These are phyloP conservation scores for Rutstroemia sp. DNA, from an alignment of 2,329 filamentous ascomycete species.

Conservation along the genomic window DNA sequence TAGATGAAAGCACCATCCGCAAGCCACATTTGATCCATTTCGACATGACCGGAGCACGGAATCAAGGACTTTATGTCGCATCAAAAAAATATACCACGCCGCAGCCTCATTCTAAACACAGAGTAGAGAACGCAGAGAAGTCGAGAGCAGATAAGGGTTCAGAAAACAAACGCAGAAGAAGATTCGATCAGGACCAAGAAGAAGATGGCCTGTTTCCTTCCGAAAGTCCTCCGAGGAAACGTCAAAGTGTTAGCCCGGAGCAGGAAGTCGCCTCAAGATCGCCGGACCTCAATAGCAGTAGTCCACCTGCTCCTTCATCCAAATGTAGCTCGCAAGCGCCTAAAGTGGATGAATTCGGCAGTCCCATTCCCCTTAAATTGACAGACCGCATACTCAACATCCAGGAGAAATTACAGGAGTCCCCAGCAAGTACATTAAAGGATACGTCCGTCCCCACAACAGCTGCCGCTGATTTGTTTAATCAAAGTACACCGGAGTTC, in stretches of 20 bases:
- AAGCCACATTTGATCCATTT: constrained; percentile 21
- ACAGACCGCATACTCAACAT: constrained; percentile 15
- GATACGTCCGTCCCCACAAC: background rate
- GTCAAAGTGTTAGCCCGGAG: constrained; percentile 10
- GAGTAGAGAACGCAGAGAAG: background rate
- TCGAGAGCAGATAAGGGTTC: background rate
- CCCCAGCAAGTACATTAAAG: background rate
- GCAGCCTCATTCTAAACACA: background rate
- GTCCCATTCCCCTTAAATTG: constrained; percentile 16
- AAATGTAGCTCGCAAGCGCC: constrained; percentile 19
- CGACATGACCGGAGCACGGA: constrained; percentile 14
- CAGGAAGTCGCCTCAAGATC: background rate
- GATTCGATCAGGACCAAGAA: background rate
- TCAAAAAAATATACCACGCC: background rate
- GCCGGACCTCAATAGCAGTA: background rate
- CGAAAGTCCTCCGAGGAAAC: constrained; percentile 12
- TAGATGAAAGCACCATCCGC: constrained; percentile 14
- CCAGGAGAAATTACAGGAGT: constrained; percentile 5
- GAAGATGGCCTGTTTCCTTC: background rate
- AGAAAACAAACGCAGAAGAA: background rate
- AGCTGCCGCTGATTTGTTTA: background rate
- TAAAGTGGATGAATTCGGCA: constrained; percentile 24
- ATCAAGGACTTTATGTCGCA: constrained; percentile 18
- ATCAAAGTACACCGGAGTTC: background rate
- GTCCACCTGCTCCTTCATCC: background rate